A percentile compares a stretch with the other conserved stretches of the same genome.
Evolutionary conservation across 2,329 filamentous ascomycete species (phyloP).

Genomic region (Monascus ruber): DNA sequence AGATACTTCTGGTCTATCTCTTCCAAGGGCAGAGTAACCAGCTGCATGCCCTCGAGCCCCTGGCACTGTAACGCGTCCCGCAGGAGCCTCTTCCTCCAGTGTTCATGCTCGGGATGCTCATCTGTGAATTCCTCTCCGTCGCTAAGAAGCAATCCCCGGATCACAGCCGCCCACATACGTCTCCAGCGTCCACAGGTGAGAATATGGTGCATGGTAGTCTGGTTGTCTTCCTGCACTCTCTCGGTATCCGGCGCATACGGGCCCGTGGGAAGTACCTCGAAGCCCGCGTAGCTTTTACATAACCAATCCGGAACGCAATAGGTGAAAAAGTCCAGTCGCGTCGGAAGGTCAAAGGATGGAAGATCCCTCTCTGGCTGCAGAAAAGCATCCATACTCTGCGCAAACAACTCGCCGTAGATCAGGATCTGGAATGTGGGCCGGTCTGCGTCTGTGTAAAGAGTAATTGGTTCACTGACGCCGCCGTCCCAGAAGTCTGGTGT

Average conservation of each 20-base stretch:
- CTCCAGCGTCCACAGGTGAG: slow-evolving; percentile 14
- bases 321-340: slow-evolving; percentile 18
- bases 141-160: slow-evolving; percentile 1
- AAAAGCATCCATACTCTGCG: slow-evolving; percentile 10
- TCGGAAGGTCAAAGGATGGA: slow-evolving; percentile 7
- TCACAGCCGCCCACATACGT: slow-evolving; percentile 13
- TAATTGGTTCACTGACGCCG: slow-evolving; percentile 18
- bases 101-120: slow-evolving; percentile 7
- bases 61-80: slow-evolving; percentile 15
- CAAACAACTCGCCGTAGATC: slow-evolving; percentile 23
- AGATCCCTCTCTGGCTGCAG: slow-evolving; percentile 5
- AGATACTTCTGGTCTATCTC: slow-evolving; percentile 8
- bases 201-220: slow-evolving; percentile 9
- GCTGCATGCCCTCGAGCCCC: slow-evolving; percentile 18
- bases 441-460: slow-evolving; percentile 12
- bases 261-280: too few relatives aligned
- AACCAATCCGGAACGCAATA: slow-evolving; percentile 22
- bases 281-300: too few relatives aligned
- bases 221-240: slow-evolving; percentile 1
- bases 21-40: slow-evolving; percentile 15
- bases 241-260: too few relatives aligned
- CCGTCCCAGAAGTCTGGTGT: slow-evolving; percentile 18
- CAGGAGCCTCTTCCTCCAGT: slow-evolving; percentile 13
- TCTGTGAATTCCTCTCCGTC: slow-evolving; percentile 3
- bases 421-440: slow-evolving; percentile 18